Percentiles rank a stretch among this genome's conserved stretches.
Evolutionary conservation across 768 basidiomycete genomes (phyloP).

Genomic region (Agaricus subrufescens): DNA sequence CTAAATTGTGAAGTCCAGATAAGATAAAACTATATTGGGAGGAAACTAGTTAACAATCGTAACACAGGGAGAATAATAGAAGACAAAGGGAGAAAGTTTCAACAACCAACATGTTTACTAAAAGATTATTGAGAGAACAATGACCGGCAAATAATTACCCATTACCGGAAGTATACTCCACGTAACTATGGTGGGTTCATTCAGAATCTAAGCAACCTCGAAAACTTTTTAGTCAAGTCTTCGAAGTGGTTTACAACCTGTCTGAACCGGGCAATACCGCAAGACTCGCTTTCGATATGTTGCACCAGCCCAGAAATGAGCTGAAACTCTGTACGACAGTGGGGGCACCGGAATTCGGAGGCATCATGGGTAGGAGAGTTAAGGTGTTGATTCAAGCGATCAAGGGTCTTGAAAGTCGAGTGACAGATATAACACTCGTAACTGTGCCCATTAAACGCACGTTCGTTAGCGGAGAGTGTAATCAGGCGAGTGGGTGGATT

Average conservation of each 20-base stretch:
- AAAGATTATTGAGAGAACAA: too few species aligned
- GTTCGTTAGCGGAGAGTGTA: constrained; percentile 25
- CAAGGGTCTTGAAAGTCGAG: constrained; percentile 31
- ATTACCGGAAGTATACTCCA: background rate
- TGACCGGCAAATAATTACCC: too few species aligned
- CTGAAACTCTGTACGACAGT: constrained; percentile 38
- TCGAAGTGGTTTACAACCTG: constrained; percentile 25
- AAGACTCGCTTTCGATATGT: constrained; percentile 62
- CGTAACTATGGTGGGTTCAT: background rate
- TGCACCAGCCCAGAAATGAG: constrained; percentile 57
- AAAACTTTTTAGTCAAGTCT: constrained; percentile 6
- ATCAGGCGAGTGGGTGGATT: constrained; percentile 11
- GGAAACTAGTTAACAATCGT: too few species aligned
- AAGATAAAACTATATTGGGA: too few species aligned
- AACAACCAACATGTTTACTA: too few species aligned
- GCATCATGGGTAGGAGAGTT: constrained; percentile 55
- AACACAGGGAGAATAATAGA: too few species aligned
- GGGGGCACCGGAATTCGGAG: constrained; percentile 52
- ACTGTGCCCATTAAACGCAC: constrained; percentile 38
- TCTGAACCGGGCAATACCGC: constrained; percentile 48
- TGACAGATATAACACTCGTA: constrained; percentile 70
- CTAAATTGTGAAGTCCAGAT: too few species aligned
- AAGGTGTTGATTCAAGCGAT: constrained; percentile 56
- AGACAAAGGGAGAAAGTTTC: too few species aligned
- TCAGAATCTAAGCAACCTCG: constrained; percentile 6